Evolutionary conservation across 2,329 filamentous ascomycete genomes (phyloP).

Genomic region (Helotiales sp.): DNA sequence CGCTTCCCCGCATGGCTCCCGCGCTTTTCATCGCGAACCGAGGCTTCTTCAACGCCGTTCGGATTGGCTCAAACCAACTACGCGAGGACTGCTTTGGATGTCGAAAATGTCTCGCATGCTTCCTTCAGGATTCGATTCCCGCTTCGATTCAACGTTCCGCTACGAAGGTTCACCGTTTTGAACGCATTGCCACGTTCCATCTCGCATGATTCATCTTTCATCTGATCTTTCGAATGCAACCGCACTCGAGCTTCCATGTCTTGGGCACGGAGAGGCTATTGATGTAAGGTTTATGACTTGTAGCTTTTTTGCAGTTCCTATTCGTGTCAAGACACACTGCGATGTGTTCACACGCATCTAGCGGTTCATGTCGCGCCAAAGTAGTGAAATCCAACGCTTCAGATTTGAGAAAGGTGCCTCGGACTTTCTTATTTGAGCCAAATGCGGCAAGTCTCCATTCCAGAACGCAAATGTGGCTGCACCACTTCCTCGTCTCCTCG

Average conservation of each 20-base stretch:
- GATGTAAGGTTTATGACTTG: not conserved
- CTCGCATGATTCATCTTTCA: not conserved
- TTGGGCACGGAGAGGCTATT: not conserved
- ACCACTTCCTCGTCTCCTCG: not conserved
- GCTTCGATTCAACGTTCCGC: too few relatives aligned
- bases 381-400: not conserved
- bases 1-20: not conserved
- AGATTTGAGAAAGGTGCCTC: constrained; percentile 1
- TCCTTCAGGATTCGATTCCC: not conserved
- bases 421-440: not conserved
- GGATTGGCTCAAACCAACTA: not conserved
- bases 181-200: not conserved
- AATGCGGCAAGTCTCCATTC: not conserved
- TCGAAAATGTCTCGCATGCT: too few relatives aligned
- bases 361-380: not conserved
- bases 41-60: not conserved
- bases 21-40: not conserved
- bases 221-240: not conserved
- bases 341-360: not conserved
- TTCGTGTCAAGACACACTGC: not conserved
- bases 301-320: not conserved
- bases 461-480: not conserved
- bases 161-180: constrained; percentile 2
- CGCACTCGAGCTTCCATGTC: too few relatives aligned
- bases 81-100: not conserved